Conservation (phyloP, 345 rosid species). For the Dipteronia sinensis region DNA sequence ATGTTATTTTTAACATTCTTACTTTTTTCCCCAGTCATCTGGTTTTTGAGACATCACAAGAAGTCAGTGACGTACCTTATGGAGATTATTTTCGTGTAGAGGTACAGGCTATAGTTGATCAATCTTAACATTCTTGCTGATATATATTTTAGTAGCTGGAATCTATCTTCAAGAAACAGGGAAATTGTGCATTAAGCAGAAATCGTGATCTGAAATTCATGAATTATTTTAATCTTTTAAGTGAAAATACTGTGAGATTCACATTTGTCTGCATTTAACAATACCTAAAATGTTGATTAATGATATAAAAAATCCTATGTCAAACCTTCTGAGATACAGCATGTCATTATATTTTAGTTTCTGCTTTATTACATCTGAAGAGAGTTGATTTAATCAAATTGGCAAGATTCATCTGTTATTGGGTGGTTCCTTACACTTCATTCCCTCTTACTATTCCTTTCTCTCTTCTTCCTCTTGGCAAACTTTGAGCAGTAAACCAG, state of each 20-base stretch:
- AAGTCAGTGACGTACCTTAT: constrained; percentile 77
- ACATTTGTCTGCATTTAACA: neutral
- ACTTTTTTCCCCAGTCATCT: constrained; percentile 57
- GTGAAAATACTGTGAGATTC: neutral
- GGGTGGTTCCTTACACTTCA: neutral
- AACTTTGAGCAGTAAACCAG: neutral
- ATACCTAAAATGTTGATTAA: neutral
- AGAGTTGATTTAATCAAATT: neutral
- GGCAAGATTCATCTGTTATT: neutral
- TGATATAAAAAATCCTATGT: too few relatives aligned
- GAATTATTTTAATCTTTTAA: neutral
- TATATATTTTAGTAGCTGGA: constrained; percentile 9
- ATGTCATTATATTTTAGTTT: neutral
- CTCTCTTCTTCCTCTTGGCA: neutral
- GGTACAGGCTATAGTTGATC: constrained; percentile 49
- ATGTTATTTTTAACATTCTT: constrained; percentile 18
- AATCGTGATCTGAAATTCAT: neutral
- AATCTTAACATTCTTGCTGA: neutral
- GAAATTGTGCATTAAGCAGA: constrained; percentile 9
- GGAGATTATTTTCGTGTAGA: constrained; percentile 89
- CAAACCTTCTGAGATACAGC: neutral
- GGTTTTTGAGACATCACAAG: constrained; percentile 86
- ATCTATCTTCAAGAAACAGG: neutral
- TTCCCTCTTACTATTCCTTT: neutral
- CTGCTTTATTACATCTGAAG: neutral